Conservation (phyloP, 176 grass and related monocot genomes). For the Puccinellia tenuiflora region DNA sequence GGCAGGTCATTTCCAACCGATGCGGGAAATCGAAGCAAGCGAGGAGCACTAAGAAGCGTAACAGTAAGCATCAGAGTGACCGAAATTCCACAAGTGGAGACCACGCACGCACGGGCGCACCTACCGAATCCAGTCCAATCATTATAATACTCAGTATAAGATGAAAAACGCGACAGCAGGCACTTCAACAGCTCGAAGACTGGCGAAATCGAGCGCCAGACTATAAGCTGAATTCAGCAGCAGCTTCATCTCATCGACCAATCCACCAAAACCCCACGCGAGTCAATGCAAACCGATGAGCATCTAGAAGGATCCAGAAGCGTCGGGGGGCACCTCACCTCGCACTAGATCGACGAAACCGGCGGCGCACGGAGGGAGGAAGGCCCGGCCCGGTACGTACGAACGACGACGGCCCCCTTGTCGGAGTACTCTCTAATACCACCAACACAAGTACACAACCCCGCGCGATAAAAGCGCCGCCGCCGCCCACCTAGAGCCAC, state of each 20-base stretch:
- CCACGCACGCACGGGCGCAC: neutral
- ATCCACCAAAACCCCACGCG: neutral
- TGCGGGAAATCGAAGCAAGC: neutral
- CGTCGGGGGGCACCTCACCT: neutral
- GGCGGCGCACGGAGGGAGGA: neutral
- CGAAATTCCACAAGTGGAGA: neutral
- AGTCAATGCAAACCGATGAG: neutral
- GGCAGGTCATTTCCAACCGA: neutral
- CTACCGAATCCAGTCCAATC: conserved; percentile 13
- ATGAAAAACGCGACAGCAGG: neutral
- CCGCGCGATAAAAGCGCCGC: neutral
- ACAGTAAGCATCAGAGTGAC: neutral
- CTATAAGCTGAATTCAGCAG: conserved; percentile 15
- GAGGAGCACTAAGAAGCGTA: neutral
- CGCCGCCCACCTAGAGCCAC: neutral
- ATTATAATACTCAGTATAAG: neutral
- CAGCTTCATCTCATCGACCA: neutral
- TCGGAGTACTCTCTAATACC: neutral
- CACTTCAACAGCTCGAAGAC: neutral
- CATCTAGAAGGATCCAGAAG: neutral
- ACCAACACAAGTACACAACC: neutral
- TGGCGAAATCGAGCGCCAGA: conserved; percentile 10
- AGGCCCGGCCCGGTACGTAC: neutral
- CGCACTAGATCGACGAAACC: conserved; percentile 32
- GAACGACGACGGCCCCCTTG: neutral